phyloP scores from a whole-genome alignment of 192 early-diverging fungal species.

The Chytriomyces confervae region DNA sequence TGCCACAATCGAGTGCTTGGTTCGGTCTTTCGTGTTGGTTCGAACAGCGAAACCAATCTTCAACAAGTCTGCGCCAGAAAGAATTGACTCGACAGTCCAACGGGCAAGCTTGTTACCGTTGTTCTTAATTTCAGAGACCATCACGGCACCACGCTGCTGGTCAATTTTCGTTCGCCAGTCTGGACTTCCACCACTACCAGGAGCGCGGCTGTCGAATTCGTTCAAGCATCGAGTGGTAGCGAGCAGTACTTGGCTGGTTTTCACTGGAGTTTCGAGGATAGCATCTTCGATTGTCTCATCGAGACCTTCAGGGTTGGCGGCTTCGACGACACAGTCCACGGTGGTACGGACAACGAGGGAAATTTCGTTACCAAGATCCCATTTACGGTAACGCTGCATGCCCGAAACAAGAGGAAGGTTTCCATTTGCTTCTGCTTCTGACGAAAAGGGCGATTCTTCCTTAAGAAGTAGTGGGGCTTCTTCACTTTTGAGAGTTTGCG shows the following conservation, averaged over 20 bases:
- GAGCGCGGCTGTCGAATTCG: slow-evolving; percentile 88
- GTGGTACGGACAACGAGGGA: slow-evolving; percentile 86
- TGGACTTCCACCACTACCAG: slow-evolving; percentile 83
- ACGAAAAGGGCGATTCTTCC: slow-evolving; percentile 71
- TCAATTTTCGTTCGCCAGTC: slow-evolving; percentile 96
- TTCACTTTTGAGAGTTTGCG: slow-evolving; percentile 70
- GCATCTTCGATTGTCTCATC: slow-evolving; percentile 38
- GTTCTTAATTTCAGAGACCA: slow-evolving; percentile 97
- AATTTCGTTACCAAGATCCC: slow-evolving; percentile 77
- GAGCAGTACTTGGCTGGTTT: slow-evolving; percentile 50
- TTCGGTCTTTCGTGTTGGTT: slow-evolving; percentile 74
- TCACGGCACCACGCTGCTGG: slow-evolving; percentile 91
- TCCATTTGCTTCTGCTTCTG: slow-evolving; percentile 45
- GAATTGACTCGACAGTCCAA: slow-evolving; percentile 92
- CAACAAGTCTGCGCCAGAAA: slow-evolving; percentile 88
- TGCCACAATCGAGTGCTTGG: slow-evolving; percentile 83
- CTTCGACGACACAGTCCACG: slow-evolving; percentile 76
- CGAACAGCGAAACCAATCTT: slow-evolving; percentile 87
- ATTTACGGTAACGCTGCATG: slow-evolving; percentile 89
- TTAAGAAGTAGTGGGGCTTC: slow-evolving; percentile 65
- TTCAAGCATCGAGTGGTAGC: slow-evolving; percentile 85
- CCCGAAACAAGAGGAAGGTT: slow-evolving; percentile 53
- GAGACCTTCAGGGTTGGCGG: slow-evolving; percentile 43
- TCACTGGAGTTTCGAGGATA: slow-evolving; percentile 7
- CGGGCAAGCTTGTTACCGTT: slow-evolving; percentile 92